Conservation (phyloP, 202 grass and related monocot genomes). For the Schoenoplectus tabernaemontani region DNA sequence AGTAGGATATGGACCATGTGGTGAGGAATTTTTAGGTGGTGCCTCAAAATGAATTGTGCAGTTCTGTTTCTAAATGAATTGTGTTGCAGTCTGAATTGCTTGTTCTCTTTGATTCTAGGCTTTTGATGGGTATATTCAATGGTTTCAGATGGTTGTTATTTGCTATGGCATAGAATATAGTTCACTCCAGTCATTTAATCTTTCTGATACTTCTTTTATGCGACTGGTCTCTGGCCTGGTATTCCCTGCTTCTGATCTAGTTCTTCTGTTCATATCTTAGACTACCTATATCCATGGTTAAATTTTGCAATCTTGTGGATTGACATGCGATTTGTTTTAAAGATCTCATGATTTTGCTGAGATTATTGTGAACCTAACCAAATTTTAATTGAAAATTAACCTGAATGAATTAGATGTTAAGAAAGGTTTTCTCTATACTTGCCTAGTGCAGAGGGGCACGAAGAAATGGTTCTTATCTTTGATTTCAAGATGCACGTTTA, state of each 20-base stretch:
- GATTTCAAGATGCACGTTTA: not conserved
- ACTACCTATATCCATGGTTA: not conserved
- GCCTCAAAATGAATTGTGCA: not conserved
- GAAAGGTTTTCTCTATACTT: not conserved
- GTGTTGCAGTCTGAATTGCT: not conserved
- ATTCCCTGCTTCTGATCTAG: not conserved
- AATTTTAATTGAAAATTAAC: not conserved
- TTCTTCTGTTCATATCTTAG: not conserved
- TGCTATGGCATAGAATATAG: not conserved
- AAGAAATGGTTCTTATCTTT: not conserved
- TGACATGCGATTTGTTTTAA: not conserved
- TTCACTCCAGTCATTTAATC: not conserved
- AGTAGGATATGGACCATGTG: not conserved
- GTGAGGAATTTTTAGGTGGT: not conserved
- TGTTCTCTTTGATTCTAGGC: not conserved
- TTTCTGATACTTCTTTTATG: not conserved
- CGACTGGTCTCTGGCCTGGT: not conserved
- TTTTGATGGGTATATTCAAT: slow-evolving; percentile 4
- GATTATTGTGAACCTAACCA: not conserved
- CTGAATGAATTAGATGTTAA: not conserved
- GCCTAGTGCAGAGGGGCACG: not conserved
- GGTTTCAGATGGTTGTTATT: not conserved
- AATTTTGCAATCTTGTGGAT: not conserved
- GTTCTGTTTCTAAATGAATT: not conserved
- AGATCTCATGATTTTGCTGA: not conserved